Evolutionary conservation across 495 filamentous ascomycete species (phyloP).

Genomic region (Aspergillus bridgeri): DNA sequence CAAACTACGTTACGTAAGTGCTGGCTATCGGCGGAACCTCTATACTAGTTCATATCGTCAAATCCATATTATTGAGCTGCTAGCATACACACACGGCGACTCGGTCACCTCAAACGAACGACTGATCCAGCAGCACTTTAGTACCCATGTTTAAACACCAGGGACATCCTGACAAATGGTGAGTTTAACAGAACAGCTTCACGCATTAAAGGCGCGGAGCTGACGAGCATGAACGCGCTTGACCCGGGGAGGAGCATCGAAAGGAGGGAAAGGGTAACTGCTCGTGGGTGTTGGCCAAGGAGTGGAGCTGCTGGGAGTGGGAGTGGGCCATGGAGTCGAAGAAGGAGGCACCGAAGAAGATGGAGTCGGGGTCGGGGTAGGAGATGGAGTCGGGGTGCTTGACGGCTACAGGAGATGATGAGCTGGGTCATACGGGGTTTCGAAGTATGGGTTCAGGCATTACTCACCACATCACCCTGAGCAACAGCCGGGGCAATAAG

Average conservation of each 20-base stretch:
- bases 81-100: slow-evolving; percentile 15
- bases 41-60: slow-evolving; percentile 9
- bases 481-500: slow-evolving; percentile 23
- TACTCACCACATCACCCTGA: slow-evolving; percentile 11
- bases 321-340: neutral
- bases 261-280: neutral
- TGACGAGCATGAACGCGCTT: slow-evolving; percentile 30
- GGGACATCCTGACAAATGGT: neutral
- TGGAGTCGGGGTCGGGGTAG: neutral
- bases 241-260: slow-evolving; percentile 7
- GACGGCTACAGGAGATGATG: neutral
- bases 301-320: neutral
- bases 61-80: neutral
- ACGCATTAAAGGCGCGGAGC: slow-evolving; percentile 20
- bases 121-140: slow-evolving; percentile 5
- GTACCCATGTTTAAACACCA: neutral
- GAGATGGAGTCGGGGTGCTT: neutral
- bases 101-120: slow-evolving; percentile 14
- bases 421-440: neutral
- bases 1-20: too few relatives aligned
- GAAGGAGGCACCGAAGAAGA: neutral
- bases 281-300: slow-evolving; percentile 5
- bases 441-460: neutral
- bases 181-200: neutral
- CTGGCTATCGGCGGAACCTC: too few relatives aligned